These are phyloP conservation scores for Mycosphaerella arachidis DNA, from an alignment of 2,329 filamentous ascomycete species.

Conservation along the genomic window DNA sequence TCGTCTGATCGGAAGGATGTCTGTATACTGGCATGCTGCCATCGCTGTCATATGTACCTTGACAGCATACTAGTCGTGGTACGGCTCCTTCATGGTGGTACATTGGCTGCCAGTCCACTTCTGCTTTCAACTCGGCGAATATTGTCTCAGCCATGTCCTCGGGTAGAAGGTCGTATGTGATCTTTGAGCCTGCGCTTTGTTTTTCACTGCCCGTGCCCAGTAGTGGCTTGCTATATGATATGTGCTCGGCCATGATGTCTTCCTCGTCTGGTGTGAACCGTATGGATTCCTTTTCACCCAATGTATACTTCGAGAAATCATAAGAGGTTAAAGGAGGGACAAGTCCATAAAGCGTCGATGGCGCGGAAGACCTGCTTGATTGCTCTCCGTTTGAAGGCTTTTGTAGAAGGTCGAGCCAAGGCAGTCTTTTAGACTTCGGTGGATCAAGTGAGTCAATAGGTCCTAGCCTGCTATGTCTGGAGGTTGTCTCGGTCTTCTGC, in stretches of 20 bases:
- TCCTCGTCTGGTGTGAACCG: constrained; percentile 3
- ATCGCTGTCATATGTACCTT: constrained; percentile 71
- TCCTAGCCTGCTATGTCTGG: constrained; percentile 16
- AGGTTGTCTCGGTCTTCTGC: constrained; percentile 11
- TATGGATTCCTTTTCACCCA: constrained; percentile 12
- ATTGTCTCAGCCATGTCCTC: constrained; percentile 46
- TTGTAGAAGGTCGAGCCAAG: constrained; percentile 19
- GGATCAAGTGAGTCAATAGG: constrained; percentile 11
- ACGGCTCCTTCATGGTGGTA: constrained; percentile 87
- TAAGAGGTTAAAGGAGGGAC: constrained; percentile 9
- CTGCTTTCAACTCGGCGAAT: constrained; percentile 66
- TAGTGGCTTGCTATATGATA: constrained; percentile 14
- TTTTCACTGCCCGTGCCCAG: constrained; percentile 26
- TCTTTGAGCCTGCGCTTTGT: constrained; percentile 66
- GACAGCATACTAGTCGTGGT: constrained; percentile 83
- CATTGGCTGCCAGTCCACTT: constrained; percentile 89
- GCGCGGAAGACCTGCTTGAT: neutral
- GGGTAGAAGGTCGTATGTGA: constrained; percentile 68
- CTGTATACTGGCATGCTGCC: constrained; percentile 86
- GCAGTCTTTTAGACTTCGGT: constrained; percentile 8
- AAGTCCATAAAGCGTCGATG: constrained; percentile 8
- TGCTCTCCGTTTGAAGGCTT: neutral
- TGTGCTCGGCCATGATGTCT: neutral
- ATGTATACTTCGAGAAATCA: constrained; percentile 4
- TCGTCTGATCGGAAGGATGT: constrained; percentile 84